These are phyloP conservation scores for Nigrograna mackinnonii DNA, from an alignment of 2,329 filamentous ascomycete species.

Conservation along the genomic window DNA sequence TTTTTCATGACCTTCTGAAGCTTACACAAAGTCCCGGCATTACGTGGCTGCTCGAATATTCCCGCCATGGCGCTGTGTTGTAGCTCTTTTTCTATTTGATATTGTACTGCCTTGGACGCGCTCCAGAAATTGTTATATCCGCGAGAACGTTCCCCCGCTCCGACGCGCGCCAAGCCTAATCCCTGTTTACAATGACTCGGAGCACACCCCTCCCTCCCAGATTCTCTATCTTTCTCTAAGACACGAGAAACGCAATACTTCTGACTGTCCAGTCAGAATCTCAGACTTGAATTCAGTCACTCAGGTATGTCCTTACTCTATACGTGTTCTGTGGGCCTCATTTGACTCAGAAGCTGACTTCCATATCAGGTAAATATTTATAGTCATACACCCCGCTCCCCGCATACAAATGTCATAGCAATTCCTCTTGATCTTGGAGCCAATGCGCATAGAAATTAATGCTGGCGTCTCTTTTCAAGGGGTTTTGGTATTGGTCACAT, in stretches of 20 bases:
- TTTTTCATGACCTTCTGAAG: slow-evolving; percentile 11
- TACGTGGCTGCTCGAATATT: slow-evolving; percentile 93
- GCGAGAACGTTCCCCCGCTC: too few relatives aligned
- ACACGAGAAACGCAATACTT: slow-evolving; percentile 19
- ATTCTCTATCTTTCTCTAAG: too few relatives aligned
- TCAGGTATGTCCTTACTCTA: background rate
- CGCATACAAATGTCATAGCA: too few relatives aligned
- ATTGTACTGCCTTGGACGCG: too few relatives aligned
- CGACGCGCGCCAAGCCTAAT: slow-evolving; percentile 18
- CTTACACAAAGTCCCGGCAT: slow-evolving; percentile 85
- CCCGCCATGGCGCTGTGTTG: slow-evolving; percentile 70
- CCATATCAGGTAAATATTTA: background rate
- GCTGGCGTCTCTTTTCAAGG: too few relatives aligned
- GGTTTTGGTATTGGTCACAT: too few relatives aligned
- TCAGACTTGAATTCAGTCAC: background rate
- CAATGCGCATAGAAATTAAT: too few relatives aligned
- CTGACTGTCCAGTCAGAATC: slow-evolving; percentile 17
- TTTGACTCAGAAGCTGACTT: background rate
- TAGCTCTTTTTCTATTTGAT: slow-evolving; percentile 35
- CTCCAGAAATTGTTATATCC: too few relatives aligned
- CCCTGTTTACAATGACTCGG: slow-evolving; percentile 28
- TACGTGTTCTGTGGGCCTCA: background rate
- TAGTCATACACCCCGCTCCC: background rate
- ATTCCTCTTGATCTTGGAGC: too few relatives aligned
- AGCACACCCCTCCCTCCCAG: too few relatives aligned